phyloP scores from a whole-genome alignment of 345 rosid species.

The Streptanthus diversifolius region DNA sequence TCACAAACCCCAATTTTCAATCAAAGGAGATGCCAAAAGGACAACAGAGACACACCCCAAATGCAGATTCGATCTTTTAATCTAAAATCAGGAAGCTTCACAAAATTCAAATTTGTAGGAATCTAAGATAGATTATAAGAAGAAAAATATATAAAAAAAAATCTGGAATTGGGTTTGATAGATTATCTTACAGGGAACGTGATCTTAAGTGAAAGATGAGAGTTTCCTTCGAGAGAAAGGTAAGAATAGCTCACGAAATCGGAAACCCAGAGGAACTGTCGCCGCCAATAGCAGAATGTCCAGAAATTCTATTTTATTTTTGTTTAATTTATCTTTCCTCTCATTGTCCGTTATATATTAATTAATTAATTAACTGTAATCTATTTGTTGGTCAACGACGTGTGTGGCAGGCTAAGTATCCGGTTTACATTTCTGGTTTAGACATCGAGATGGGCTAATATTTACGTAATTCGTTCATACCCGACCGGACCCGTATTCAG shows the following conservation, averaged over 20 bases:
- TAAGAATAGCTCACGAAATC: constrained; percentile 30
- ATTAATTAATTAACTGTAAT: neutral
- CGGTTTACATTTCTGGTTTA: constrained; percentile 1
- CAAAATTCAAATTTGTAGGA: constrained; percentile 4
- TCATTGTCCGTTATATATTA: neutral
- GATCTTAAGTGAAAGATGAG: constrained; percentile 16
- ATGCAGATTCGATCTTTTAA: constrained; percentile 9
- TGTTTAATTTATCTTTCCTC: neutral
- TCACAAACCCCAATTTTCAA: constrained; percentile 19
- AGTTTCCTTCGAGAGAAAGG: constrained; percentile 35
- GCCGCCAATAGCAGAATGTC: constrained; percentile 24
- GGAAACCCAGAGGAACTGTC: constrained; percentile 29
- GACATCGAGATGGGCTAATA: neutral
- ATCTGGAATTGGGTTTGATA: constrained; percentile 21
- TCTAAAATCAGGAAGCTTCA: constrained; percentile 19
- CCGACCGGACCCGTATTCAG: neutral
- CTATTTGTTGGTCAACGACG: constrained; percentile 22
- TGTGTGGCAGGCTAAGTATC: constrained; percentile 11
- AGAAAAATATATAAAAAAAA: neutral
- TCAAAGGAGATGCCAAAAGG: neutral
- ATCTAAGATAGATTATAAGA: constrained; percentile 1
- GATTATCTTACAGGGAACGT: constrained; percentile 34
- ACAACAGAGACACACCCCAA: constrained; percentile 13
- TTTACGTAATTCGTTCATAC: neutral
- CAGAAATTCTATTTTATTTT: neutral